These are phyloP conservation scores for Aspergillus sclerotialis DNA, from an alignment of 2,329 filamentous ascomycete species.

Conservation along the genomic window DNA sequence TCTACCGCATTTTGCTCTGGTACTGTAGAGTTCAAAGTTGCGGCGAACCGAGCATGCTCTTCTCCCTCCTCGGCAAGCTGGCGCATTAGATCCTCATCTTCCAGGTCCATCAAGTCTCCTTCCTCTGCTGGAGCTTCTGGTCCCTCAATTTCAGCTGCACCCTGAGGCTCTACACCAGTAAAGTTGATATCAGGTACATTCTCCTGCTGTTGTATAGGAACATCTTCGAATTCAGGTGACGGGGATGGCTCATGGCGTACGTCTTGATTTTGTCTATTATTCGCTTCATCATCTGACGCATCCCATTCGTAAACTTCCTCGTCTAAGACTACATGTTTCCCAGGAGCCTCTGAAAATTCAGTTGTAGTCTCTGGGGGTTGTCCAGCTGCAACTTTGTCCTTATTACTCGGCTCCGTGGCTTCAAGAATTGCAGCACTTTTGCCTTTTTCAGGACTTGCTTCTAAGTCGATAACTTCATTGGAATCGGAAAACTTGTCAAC, in stretches of 20 bases:
- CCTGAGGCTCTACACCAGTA: constrained; percentile 18
- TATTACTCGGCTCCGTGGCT: background rate
- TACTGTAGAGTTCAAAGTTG: constrained; percentile 71
- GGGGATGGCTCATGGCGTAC: constrained; percentile 26
- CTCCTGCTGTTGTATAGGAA: constrained; percentile 13
- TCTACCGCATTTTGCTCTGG: constrained; percentile 63
- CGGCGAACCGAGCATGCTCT: constrained; percentile 89
- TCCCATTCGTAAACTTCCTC: constrained; percentile 10
- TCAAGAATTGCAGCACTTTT: constrained; percentile 1
- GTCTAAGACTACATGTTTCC: constrained; percentile 13
- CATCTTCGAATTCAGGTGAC: constrained; percentile 17
- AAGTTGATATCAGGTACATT: constrained; percentile 13
- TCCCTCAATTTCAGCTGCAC: constrained; percentile 6
- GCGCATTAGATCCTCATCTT: constrained; percentile 81
- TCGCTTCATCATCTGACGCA: constrained; percentile 9
- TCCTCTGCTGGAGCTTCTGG: constrained; percentile 32
- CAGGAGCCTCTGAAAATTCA: constrained; percentile 2
- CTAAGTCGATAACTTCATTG: constrained; percentile 26
- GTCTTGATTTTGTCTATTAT: constrained; percentile 2
- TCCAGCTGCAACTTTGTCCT: background rate
- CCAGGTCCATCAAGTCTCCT: constrained; percentile 72
- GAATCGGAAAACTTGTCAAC: constrained; percentile 25
- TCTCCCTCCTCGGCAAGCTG: constrained; percentile 86
- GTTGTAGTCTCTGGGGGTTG: background rate
- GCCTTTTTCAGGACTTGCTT: constrained; percentile 13